These are phyloP conservation scores for Mycosarcoma maydis DNA, from an alignment of 1,284 basidiomycete species.

Conservation along the genomic window DNA sequence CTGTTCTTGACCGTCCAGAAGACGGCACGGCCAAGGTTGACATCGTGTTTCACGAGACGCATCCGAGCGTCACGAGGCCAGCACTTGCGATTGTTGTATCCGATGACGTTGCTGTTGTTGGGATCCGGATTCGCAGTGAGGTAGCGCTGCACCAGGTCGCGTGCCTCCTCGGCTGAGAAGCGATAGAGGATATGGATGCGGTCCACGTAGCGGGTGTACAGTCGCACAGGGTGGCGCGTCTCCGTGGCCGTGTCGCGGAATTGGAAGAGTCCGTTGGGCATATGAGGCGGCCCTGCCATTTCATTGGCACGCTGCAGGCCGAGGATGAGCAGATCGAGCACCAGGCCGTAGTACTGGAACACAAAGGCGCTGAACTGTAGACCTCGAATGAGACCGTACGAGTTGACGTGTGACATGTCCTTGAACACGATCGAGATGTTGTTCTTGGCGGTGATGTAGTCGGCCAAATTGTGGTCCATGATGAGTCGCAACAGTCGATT, in stretches of 20 bases:
- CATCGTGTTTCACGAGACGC: constrained; percentile 99
- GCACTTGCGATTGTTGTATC: constrained; percentile 98
- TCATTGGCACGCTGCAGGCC: constrained; percentile 65
- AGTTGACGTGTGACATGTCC: constrained; percentile 67
- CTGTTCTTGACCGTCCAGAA: constrained; percentile 99
- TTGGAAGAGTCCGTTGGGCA: constrained; percentile 66
- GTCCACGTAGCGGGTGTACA: constrained; percentile 66
- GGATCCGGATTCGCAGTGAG: constrained; percentile 96
- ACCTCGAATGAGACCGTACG: constrained; percentile 66
- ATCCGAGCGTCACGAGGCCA: constrained; percentile 99
- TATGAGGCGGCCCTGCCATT: constrained; percentile 65
- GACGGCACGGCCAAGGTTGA: constrained; percentile 95
- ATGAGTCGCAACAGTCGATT: constrained; percentile 66
- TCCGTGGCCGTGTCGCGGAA: constrained; percentile 62
- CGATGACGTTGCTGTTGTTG: constrained; percentile 98
- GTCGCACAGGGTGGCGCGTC: constrained; percentile 63
- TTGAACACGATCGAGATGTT: constrained; percentile 67
- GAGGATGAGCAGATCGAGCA: constrained; percentile 65
- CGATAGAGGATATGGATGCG: constrained; percentile 80
- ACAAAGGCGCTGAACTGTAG: constrained; percentile 66
- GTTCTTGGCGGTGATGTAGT: constrained; percentile 67
- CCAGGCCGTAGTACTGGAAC: constrained; percentile 67
- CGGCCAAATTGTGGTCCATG: constrained; percentile 67
- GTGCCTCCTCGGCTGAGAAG: constrained; percentile 96
- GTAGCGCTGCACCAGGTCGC: constrained; percentile 97